Conservation (phyloP, 2,329 filamentous ascomycete species). For the Massarina eburnea region DNA sequence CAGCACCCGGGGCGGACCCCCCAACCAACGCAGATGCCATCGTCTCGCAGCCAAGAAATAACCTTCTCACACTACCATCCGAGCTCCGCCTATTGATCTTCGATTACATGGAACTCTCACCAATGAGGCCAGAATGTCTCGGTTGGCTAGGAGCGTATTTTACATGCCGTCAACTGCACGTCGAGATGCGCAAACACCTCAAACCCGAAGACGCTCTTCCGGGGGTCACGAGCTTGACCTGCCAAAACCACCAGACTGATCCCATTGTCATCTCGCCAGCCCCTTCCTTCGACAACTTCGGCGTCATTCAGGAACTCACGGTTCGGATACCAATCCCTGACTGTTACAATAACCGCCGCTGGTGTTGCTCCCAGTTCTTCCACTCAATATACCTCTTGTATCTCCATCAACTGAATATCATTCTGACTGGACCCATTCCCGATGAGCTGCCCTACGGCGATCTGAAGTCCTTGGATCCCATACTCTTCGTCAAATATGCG, state of each 20-base stretch:
- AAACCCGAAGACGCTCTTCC: not conserved
- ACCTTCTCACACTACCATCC: too few relatives aligned
- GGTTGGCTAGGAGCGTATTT: slow-evolving; percentile 7
- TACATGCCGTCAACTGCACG: slow-evolving; percentile 6
- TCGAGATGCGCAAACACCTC: slow-evolving; percentile 1
- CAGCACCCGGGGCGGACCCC: too few relatives aligned
- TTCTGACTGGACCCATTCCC: not conserved
- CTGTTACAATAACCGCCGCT: not conserved
- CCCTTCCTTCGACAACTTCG: not conserved
- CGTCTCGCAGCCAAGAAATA: too few relatives aligned
- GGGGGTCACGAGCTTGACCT: not conserved
- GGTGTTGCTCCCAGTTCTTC: not conserved
- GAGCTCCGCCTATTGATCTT: slow-evolving; percentile 3
- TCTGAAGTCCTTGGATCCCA: slow-evolving; percentile 1
- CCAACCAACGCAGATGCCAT: too few relatives aligned
- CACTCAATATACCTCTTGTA: not conserved
- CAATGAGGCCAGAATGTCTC: not conserved
- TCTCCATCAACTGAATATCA: not conserved
- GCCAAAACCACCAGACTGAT: not conserved
- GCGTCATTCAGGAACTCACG: not conserved
- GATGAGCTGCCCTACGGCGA: not conserved
- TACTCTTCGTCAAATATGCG: slow-evolving; percentile 1
- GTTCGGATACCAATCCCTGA: not conserved
- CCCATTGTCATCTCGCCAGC: not conserved
- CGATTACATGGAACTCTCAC: slow-evolving; percentile 5